Evolutionary conservation across 208 protist genomes (phyloP), one percentile per base, ranked within the genome.

Genomic region (Leishmania tropica): DNA sequence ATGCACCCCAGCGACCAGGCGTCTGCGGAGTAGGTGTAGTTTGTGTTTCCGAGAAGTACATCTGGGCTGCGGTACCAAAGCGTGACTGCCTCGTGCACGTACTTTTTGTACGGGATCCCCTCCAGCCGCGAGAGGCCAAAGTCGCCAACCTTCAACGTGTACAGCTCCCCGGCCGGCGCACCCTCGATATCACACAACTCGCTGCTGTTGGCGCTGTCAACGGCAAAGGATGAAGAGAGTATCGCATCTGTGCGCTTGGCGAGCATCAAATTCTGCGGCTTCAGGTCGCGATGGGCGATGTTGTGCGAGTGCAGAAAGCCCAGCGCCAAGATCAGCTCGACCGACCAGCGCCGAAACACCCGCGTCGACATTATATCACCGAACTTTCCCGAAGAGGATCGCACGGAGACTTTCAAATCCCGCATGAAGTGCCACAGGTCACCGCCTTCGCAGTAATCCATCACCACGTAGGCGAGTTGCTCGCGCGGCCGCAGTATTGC

Each of bases 391-490:
- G 75, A 62, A 6, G 78, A 78, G 24, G 76, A 71, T 31, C 64
- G 71, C 37, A 85, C 31, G 3, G 76, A 58, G 28, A 81, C 10
- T 40, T 81, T 85, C 31, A 82, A 40, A 64, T 85, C 80, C 1
- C 85, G 86, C 65, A 99, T 81, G 80, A 96, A 99, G 78, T 96
- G 94, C 85, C 98, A 98, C 72, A 99, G 83, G 83, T 99, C 98
- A 31, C 98, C 92, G 28, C 98, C 89, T 13, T 99, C 98, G 62
- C 99, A 92, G 88, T 93, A 99, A 89, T 99, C 98, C 70, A 99
- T 98, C 2, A 98, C 98, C 15, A 99, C 84, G 51, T 97, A 98
- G 6, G 99, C 92, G 53, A 96, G 96, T 13, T 89, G 88, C 51
- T 81, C 83, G 35, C 64, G 75, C 4, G 96, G 89, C 19, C 95